phyloP scores from a whole-genome alignment of 2,329 filamentous ascomycete genomes.

The Fusarium algeriense region DNA sequence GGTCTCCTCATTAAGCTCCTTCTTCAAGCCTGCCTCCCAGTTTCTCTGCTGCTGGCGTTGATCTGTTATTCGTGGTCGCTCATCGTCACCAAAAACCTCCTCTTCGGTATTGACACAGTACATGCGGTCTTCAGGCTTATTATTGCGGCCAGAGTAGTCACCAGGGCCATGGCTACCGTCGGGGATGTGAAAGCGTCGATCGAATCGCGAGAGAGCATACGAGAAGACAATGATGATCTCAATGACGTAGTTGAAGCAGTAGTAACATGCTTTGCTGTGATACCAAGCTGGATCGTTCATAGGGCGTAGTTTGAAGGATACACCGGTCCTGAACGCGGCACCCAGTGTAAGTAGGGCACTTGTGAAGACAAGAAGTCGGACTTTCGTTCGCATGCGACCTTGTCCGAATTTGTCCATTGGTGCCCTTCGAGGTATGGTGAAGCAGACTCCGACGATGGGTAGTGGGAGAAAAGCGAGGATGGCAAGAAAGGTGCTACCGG shows the following conservation, averaged over 20 bases:
- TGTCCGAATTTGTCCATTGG: conserved; percentile 66
- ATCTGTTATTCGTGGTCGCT: conserved; percentile 38
- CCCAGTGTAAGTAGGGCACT: conserved; percentile 73
- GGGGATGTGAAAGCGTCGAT: conserved; percentile 80
- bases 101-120: conserved; percentile 41
- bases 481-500: conserved; percentile 72
- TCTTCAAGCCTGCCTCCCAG: conserved; percentile 41
- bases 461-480: conserved; percentile 72
- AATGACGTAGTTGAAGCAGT: conserved; percentile 81
- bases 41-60: conserved; percentile 27
- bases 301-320: conserved; percentile 65
- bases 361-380: conserved; percentile 71
- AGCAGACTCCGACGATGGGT: conserved; percentile 64
- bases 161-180: conserved; percentile 73
- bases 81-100: conserved; percentile 44
- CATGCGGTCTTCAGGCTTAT: conserved; percentile 20
- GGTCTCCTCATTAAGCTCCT: conserved; percentile 39
- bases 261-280: conserved; percentile 79
- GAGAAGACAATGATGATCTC: conserved; percentile 78
- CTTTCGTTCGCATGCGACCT: conserved; percentile 75
- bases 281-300: conserved; percentile 73
- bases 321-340: conserved; percentile 75
- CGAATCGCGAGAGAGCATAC: conserved; percentile 77
- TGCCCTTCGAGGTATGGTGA: conserved; percentile 60
- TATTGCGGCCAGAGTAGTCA: conserved; percentile 56